Percentiles rank a stretch among this genome's conserved stretches.
phyloP scores from a whole-genome alignment of 257 asterid genomes.

The Mentha longifolia region DNA sequence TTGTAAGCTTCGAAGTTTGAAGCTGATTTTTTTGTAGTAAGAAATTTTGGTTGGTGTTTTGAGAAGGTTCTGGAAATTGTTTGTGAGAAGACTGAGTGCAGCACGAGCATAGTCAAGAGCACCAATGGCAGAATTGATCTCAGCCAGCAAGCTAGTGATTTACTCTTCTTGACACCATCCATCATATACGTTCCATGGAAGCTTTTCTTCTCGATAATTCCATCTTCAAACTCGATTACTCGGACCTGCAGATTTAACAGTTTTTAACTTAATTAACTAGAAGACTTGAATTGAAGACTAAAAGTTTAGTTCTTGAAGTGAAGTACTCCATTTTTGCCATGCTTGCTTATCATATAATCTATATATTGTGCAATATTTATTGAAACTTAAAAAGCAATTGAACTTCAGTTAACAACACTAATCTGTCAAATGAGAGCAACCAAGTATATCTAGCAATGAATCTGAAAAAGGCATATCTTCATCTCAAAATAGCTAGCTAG shows the following conservation, averaged over 20 bases:
- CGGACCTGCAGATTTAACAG: constrained; percentile 25
- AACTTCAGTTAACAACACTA: background rate
- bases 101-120: constrained; percentile 67
- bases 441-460: background rate
- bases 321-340: background rate
- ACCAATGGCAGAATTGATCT: no score
- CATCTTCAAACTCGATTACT: constrained; percentile 37
- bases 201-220: constrained; percentile 47
- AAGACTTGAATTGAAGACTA: no score
- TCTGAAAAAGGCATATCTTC: background rate
- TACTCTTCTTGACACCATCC: constrained; percentile 48
- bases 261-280: background rate
- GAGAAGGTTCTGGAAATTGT: constrained; percentile 35
- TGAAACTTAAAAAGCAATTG: background rate
- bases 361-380: constrained; percentile 3
- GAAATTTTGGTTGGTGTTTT: constrained; percentile 30
- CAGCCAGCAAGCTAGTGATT: constrained; percentile 35
- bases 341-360: background rate
- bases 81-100: constrained; percentile 39
- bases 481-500: background rate
- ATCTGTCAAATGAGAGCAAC: constrained; percentile 3
- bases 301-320: background rate
- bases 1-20: no score
- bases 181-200: constrained; percentile 58
- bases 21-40: constrained; percentile 9